A percentile compares a stretch with the other conserved stretches of the same genome.
These are phyloP conservation scores for Pythium graminicola DNA, from an alignment of 352 stramenopile genomes.

Conservation along the genomic window DNA sequence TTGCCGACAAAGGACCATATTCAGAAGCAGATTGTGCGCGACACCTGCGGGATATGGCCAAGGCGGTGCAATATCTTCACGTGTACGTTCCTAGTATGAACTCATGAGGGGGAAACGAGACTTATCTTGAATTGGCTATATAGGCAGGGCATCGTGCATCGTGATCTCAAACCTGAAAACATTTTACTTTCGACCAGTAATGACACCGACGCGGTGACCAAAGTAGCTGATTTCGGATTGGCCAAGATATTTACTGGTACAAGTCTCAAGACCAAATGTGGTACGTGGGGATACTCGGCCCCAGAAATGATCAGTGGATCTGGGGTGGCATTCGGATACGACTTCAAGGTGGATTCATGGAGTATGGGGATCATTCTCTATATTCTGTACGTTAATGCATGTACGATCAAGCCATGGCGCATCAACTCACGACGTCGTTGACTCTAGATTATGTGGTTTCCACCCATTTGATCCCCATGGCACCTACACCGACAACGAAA, in stretches of 20 bases:
- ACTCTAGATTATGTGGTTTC: conserved; percentile 69
- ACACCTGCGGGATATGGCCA: conserved; percentile 63
- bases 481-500: conserved; percentile 69
- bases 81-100: conserved; percentile 28
- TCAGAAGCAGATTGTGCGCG: conserved; percentile 76
- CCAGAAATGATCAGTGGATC: conserved; percentile 83
- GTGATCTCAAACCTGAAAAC: conserved; percentile 82
- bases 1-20: conserved; percentile 75
- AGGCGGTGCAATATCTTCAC: conserved; percentile 68
- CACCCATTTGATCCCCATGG: conserved; percentile 78
- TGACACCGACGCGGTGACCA: conserved; percentile 54
- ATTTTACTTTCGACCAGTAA: conserved; percentile 64
- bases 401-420: no score
- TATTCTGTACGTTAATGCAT: conserved; percentile 63
- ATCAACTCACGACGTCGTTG: no score
- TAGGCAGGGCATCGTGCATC: conserved; percentile 72
- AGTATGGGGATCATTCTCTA: conserved; percentile 84
- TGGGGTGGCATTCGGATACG: conserved; percentile 60
- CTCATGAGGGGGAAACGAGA: no score
- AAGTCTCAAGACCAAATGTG: conserved; percentile 75
- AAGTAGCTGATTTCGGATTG: conserved; percentile 81
- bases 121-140: background rate
- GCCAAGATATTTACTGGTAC: conserved; percentile 72
- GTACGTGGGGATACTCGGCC: conserved; percentile 74
- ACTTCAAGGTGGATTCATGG: conserved; percentile 84